phyloP scores from a whole-genome alignment of 495 filamentous ascomycete species.

The Tuber melanosporum region DNA sequence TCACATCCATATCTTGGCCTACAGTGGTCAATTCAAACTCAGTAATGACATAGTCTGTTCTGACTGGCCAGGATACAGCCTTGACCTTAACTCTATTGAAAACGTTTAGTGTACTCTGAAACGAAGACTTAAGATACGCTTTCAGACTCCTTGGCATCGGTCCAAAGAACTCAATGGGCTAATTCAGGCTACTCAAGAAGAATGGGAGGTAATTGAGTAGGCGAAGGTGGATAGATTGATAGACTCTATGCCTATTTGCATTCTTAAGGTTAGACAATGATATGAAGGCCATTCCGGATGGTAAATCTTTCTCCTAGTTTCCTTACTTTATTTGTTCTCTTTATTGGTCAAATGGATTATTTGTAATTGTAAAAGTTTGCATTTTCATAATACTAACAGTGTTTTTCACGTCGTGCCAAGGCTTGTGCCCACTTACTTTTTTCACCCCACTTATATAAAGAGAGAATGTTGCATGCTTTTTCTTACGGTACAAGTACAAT shows the following conservation, averaged over 20 bases:
- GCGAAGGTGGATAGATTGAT: constrained; percentile 11
- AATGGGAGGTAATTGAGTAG: constrained; percentile 25
- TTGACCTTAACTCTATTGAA: constrained; percentile 1
- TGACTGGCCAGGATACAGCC: background rate
- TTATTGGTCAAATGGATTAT: too few species aligned
- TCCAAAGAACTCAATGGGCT: background rate
- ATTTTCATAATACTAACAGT: too few species aligned
- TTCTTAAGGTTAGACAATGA: constrained; percentile 5
- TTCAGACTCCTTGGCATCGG: too few species aligned
- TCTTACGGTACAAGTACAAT: too few species aligned
- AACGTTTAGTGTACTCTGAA: constrained; percentile 14
- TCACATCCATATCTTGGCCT: background rate
- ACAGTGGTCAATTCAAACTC: constrained; percentile 7
- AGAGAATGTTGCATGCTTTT: too few species aligned
- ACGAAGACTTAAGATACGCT: background rate
- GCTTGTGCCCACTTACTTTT: too few species aligned
- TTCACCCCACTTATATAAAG: too few species aligned
- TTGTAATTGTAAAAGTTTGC: too few species aligned
- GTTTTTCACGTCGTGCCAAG: too few species aligned
- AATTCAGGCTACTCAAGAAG: constrained; percentile 18
- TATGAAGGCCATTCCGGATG: background rate
- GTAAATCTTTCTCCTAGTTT: background rate
- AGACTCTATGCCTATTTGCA: constrained; percentile 8
- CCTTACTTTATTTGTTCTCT: background rate
- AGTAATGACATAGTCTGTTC: background rate